phyloP scores from a whole-genome alignment of 129 eudicot genomes.

The Erigeron canadensis region DNA sequence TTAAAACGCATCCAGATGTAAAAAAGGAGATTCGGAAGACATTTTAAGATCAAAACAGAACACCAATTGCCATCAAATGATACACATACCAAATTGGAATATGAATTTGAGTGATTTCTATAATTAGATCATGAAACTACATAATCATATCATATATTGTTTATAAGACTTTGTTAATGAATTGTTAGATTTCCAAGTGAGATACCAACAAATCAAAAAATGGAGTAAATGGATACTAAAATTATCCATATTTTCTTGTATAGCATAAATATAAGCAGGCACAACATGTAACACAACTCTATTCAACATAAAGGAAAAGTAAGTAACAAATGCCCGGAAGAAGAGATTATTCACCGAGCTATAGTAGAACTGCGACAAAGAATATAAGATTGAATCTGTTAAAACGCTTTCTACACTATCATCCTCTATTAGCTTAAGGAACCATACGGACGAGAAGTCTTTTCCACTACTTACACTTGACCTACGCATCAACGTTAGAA shows the following conservation, averaged over 20 bases:
- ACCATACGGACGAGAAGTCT: constrained; percentile 17
- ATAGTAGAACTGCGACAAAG: constrained; percentile 10
- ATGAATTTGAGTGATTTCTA: too few relatives aligned
- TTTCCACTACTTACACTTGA: constrained; percentile 32
- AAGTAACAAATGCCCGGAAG: not conserved
- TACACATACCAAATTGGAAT: too few relatives aligned
- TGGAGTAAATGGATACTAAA: not conserved
- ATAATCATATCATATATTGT: too few relatives aligned
- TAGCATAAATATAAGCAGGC: not conserved
- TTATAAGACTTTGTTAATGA: too few relatives aligned
- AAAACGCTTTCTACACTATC: constrained; percentile 33
- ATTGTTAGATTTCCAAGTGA: too few relatives aligned
- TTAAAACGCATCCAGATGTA: too few relatives aligned
- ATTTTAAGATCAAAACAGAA: too few relatives aligned
- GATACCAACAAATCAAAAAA: not conserved
- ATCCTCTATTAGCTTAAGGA: constrained; percentile 16
- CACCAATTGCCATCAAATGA: too few relatives aligned
- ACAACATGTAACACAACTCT: not conserved
- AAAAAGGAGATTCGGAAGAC: too few relatives aligned
- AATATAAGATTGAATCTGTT: constrained; percentile 27
- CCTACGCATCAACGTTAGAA: constrained; percentile 38
- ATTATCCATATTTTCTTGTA: not conserved
- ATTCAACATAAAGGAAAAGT: not conserved
- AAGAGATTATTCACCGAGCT: not conserved
- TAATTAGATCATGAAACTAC: too few relatives aligned